Evolutionary conservation across 2,329 filamentous ascomycete species (phyloP).

Genomic region (Coniochaeta prunicola): DNA sequence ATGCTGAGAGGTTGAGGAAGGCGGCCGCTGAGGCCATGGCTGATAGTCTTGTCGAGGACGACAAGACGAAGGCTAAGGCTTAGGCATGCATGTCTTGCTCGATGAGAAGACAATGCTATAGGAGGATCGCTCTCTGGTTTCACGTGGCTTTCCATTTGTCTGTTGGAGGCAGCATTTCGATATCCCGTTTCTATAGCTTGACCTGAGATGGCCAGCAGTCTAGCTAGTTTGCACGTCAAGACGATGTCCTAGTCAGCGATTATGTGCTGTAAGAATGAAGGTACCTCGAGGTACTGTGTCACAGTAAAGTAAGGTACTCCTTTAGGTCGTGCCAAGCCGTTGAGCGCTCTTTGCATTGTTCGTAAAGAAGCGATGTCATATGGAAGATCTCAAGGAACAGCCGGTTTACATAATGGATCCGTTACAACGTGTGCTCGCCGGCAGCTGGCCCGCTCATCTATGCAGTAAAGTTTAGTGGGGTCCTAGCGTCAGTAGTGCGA

Average conservation of each 20-base stretch:
- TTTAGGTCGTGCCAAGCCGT: too few species aligned
- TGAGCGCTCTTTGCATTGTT: neutral
- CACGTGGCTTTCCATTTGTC: neutral
- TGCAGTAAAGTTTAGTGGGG: neutral
- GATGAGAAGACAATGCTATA: conserved; percentile 6
- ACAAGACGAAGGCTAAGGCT: conserved; percentile 13
- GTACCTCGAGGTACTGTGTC: neutral
- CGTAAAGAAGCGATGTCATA: neutral
- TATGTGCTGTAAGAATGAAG: too few species aligned
- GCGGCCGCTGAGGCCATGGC: conserved; percentile 56
- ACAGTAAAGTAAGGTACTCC: too few species aligned
- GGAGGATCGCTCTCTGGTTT: conserved; percentile 1
- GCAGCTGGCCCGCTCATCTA: neutral
- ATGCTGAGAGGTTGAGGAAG: conserved; percentile 53
- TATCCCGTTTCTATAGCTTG: neutral
- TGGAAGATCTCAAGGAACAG: neutral
- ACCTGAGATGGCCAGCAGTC: neutral
- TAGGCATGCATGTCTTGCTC: conserved; percentile 23
- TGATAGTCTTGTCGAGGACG: conserved; percentile 42
- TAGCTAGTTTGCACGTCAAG: neutral
- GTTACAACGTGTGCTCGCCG: neutral
- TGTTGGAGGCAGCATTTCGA: neutral
- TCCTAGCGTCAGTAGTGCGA: neutral
- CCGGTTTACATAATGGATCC: neutral
- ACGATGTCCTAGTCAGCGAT: too few species aligned